A percentile compares a stretch with the other conserved stretches of the same genome.
These are phyloP conservation scores for Albophoma yamanashiensis DNA, from an alignment of 2,329 filamentous ascomycete species.

Conservation along the genomic window DNA sequence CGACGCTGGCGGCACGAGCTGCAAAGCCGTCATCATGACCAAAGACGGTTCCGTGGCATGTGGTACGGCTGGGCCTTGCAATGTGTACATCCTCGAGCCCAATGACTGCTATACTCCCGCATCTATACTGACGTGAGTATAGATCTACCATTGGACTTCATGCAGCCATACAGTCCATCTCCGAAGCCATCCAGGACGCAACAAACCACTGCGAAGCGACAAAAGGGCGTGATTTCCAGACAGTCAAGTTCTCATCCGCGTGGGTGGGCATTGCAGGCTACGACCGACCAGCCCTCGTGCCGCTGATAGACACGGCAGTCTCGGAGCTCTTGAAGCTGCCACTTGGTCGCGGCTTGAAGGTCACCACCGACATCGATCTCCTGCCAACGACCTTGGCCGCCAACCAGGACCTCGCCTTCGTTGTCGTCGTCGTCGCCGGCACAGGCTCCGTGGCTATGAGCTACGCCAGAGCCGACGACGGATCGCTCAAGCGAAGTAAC, in stretches of 20 bases:
- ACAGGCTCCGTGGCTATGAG: conserved; percentile 31
- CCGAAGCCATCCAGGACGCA: conserved; percentile 14
- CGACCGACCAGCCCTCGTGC: conserved; percentile 20
- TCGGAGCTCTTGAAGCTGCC: conserved; percentile 15
- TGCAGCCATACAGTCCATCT: conserved; percentile 14
- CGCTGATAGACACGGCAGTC: conserved; percentile 15
- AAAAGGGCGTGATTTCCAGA: not conserved
- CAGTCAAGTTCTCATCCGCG: conserved; percentile 14
- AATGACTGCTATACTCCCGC: not conserved
- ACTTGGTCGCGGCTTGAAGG: conserved; percentile 9
- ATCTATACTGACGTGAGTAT: not conserved
- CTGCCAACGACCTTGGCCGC: conserved; percentile 16
- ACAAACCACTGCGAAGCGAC: conserved; percentile 1
- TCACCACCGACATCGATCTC: conserved; percentile 29
- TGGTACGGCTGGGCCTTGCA: conserved; percentile 19
- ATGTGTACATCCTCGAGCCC: conserved; percentile 19
- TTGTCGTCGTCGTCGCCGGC: conserved; percentile 27
- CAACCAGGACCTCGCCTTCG: conserved; percentile 8
- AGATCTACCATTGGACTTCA: conserved; percentile 16
- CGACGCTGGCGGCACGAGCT: conserved; percentile 31
- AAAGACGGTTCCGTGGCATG: conserved; percentile 11
- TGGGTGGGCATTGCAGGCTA: conserved; percentile 30
- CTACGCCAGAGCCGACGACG: conserved; percentile 14
- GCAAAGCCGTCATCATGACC: conserved; percentile 23
- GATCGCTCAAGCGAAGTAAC: conserved; percentile 14